Percentiles rank a stretch among this genome's conserved stretches.
phyloP scores from a whole-genome alignment of 192 early-diverging fungal genomes.

The Linnemannia zychae region DNA sequence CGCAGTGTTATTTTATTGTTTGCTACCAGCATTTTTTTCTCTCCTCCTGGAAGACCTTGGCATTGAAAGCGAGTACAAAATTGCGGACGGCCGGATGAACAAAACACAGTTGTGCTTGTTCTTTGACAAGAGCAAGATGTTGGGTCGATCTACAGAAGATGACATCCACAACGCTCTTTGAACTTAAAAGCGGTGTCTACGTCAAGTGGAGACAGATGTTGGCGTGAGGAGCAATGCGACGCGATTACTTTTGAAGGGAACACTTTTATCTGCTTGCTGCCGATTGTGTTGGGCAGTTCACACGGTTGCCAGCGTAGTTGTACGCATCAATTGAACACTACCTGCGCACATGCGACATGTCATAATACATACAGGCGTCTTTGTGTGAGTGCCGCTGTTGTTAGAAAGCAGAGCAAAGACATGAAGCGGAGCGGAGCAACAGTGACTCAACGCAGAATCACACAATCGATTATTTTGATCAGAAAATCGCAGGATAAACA shows the following conservation, averaged over 20 bases:
- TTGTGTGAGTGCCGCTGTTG: too few species aligned
- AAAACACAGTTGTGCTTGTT: neutral
- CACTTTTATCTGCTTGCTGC: too few species aligned
- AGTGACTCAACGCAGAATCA: constrained; percentile 30
- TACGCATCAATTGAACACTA: too few species aligned
- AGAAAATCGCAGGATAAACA: neutral
- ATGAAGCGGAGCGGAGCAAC: neutral
- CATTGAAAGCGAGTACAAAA: neutral
- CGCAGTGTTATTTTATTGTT: neutral
- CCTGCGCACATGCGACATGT: too few species aligned
- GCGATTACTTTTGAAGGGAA: neutral
- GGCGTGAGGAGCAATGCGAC: neutral
- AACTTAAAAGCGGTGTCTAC: neutral
- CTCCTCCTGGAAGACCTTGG: neutral
- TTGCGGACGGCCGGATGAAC: neutral
- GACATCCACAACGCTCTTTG: constrained; percentile 3
- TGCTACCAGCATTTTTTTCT: neutral
- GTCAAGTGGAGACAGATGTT: neutral
- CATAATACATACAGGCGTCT: too few species aligned
- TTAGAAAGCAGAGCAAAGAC: neutral
- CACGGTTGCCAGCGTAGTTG: too few species aligned
- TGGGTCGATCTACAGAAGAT: neutral
- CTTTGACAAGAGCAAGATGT: neutral
- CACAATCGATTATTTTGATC: constrained; percentile 26
- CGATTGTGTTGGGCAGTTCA: too few species aligned